A percentile compares a stretch with the other conserved stretches of the same genome.
phyloP scores from a whole-genome alignment of 2,329 filamentous ascomycete genomes.

The Aspergillus arachidicola region DNA sequence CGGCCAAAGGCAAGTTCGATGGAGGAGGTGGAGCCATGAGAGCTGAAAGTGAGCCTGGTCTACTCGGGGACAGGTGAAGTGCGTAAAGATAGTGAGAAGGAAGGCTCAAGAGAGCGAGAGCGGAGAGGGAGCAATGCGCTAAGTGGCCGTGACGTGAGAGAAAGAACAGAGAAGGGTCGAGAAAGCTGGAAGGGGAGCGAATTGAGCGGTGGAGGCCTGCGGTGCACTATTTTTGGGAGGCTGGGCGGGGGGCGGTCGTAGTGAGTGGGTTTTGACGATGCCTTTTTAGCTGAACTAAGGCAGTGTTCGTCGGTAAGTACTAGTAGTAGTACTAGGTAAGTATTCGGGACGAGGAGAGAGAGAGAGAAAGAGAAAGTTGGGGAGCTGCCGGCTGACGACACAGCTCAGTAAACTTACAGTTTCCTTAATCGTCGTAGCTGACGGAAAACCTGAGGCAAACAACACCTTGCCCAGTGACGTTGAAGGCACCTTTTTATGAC shows the following conservation, averaged over 20 bases:
- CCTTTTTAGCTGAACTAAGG: background rate
- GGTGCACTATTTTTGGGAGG: slow-evolving; percentile 14
- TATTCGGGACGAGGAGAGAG: background rate
- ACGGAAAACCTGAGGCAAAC: background rate
- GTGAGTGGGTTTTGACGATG: slow-evolving; percentile 14
- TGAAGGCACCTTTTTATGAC: background rate
- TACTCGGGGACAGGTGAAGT: background rate
- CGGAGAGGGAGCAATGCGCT: slow-evolving; percentile 4
- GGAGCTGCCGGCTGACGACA: background rate
- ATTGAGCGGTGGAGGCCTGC: slow-evolving; percentile 16
- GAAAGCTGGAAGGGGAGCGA: slow-evolving; percentile 6
- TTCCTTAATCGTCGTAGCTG: background rate
- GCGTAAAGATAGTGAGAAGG: background rate
- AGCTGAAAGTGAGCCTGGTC: background rate
- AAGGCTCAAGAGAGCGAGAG: slow-evolving; percentile 3
- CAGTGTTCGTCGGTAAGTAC: background rate
- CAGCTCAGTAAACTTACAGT: too few relatives aligned
- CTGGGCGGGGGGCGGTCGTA: slow-evolving; percentile 20
- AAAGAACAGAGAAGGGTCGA: slow-evolving; percentile 4
- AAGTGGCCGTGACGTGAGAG: slow-evolving; percentile 1
- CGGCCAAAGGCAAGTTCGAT: slow-evolving; percentile 67
- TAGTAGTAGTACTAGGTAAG: background rate
- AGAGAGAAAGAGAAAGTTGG: too few relatives aligned
- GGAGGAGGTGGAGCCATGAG: slow-evolving; percentile 75
- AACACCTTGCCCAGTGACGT: background rate